Base-by-base conservation (phyloP, 495 filamentous ascomycete species). In the Pyrenula massariospora region DNA sequence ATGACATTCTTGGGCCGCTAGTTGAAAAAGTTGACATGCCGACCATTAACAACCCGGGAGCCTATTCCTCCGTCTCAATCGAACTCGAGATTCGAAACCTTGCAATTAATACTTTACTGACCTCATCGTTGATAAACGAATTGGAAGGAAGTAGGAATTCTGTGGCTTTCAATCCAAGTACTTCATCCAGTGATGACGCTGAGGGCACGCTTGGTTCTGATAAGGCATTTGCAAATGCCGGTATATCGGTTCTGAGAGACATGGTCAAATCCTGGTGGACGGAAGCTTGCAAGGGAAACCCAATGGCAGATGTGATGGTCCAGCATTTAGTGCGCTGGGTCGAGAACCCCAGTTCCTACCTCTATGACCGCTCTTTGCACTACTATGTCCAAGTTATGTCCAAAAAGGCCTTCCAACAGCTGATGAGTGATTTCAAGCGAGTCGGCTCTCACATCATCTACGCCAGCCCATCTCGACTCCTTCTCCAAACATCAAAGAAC, bases 211-310 rank as follows among this genome's bases (percentile, higher is more conserved):
- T 96, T 2, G 89, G 88, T 61, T 85, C 92, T 2, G 92, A 97
- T 56, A 92, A 89, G 57, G 88, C 92, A 0, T 97, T 97, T 70
- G 87, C 93, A 20, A 89, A 90, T 55, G 91, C 92, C 10, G 89
- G 91, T 36, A 84, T 96, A 3, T 77, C 83, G 21, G 93, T 97
- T 12, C 74, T 99, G 2, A 84, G 93, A 3, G 93, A 96, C 67
- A 97, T 99, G 93, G 93, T 99, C 59, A 96, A 96, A 66, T 82
- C 88, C 1, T 99, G 94, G 94, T 96, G 92, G 91, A 81, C 84
- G 0, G 91, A 97, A 72, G 93, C 93, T 11, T 95, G 90, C 69
- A 85, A 83, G 55, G 91, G 90, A 2, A 89, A 87, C 58, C 84
- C 77, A 23, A 95, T 96, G 89, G 93, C 93, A 10, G 93, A 99